Percentiles rank a stretch among this genome's conserved stretches.
phyloP scores from a whole-genome alignment of 495 filamentous ascomycete genomes.

The Parachaetomium inaequale region DNA sequence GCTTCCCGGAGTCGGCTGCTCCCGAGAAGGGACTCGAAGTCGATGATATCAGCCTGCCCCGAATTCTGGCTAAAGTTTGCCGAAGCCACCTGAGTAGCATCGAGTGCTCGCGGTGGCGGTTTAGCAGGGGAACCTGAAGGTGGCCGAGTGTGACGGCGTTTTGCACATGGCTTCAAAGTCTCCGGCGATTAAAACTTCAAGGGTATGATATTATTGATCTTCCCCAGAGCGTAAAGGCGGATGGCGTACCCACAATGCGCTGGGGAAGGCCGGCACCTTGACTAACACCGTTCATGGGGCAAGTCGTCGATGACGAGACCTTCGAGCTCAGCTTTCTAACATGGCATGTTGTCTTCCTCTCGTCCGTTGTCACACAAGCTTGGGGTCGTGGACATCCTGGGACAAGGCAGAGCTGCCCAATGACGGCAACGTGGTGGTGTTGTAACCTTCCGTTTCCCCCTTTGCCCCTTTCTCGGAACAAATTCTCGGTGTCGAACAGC shows the following conservation, averaged over 20 bases:
- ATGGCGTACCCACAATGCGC: background rate
- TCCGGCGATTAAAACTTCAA: background rate
- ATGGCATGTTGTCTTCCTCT: background rate
- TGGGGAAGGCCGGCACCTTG: background rate
- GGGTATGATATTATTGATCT: background rate
- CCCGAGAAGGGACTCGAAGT: background rate
- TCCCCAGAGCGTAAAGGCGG: background rate
- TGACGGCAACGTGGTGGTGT: background rate
- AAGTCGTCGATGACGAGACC: no score
- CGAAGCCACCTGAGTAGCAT: background rate
- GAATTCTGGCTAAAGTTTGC: background rate
- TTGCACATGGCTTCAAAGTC: background rate
- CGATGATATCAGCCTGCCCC: slow-evolving; percentile 1
- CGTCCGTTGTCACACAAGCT: background rate
- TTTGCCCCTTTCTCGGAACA: background rate
- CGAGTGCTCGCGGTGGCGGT: background rate
- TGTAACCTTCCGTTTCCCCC: background rate
- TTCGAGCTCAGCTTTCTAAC: no score
- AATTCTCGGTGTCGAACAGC: slow-evolving; percentile 4
- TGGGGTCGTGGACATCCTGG: background rate
- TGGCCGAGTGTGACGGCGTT: background rate
- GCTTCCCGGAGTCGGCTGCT: background rate
- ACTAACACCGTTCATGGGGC: no score
- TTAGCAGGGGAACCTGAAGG: background rate
- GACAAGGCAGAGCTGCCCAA: background rate